Percentiles rank a stretch among this genome's conserved stretches.
Evolutionary conservation across 2,329 filamentous ascomycete genomes (phyloP).

Genomic region (Onygenales sp.): DNA sequence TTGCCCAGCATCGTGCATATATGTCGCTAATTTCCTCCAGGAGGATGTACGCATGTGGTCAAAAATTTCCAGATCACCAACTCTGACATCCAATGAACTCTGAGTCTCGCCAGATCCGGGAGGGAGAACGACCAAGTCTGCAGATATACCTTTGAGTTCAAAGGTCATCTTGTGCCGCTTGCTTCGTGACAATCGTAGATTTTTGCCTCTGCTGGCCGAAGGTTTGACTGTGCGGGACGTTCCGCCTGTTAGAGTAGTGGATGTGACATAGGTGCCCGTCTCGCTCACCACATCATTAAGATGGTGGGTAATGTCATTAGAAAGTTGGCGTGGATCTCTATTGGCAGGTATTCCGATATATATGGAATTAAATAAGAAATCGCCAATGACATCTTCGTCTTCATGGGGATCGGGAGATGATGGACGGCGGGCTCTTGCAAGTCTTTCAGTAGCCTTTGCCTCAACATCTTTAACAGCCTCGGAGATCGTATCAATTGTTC

Average conservation of each 20-base stretch:
- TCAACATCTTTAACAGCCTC: conserved; percentile 86
- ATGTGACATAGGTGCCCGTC: conserved; percentile 78
- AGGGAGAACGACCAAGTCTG: conserved; percentile 73
- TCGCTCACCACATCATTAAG: conserved; percentile 81
- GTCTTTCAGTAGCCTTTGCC: conserved; percentile 66
- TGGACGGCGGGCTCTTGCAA: conserved; percentile 48
- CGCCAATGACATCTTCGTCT: conserved; percentile 78
- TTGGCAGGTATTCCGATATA: conserved; percentile 90
- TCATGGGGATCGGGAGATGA: conserved; percentile 55
- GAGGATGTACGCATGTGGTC: conserved; percentile 92
- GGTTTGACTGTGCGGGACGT: conserved; percentile 28
- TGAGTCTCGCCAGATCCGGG: conserved; percentile 69
- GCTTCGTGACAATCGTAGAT: conserved; percentile 70
- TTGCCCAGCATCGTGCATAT: conserved; percentile 77
- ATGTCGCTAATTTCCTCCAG: conserved; percentile 97
- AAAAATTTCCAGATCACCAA: conserved; percentile 79
- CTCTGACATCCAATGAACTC: conserved; percentile 74
- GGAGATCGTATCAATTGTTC: conserved; percentile 74
- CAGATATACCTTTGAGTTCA: conserved; percentile 74
- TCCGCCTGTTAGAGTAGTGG: conserved; percentile 42
- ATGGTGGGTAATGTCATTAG: conserved; percentile 75
- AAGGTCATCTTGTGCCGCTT: conserved; percentile 93
- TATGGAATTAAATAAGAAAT: conserved; percentile 97
- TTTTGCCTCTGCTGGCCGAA: conserved; percentile 39
- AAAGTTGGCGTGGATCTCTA: conserved; percentile 71